These are phyloP conservation scores for Hyphodiscus hymeniophilus DNA, from an alignment of 495 filamentous ascomycete species.

Conservation along the genomic window DNA sequence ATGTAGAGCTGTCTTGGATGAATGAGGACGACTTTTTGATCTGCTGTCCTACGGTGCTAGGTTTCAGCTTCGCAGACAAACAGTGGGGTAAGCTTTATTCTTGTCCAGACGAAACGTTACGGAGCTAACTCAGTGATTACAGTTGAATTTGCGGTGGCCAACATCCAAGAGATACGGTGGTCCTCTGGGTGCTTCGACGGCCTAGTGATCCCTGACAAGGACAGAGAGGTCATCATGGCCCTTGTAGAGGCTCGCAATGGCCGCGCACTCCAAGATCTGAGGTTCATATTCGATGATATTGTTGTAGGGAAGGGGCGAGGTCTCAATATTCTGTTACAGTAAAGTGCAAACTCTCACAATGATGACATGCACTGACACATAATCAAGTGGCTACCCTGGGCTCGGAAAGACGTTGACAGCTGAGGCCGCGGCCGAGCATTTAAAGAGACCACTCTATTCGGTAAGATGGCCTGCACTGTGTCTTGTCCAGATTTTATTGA, in stretches of 20 bases:
- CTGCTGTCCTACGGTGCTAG: conserved; percentile 12
- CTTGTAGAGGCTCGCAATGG: conserved; percentile 17
- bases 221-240: conserved; percentile 21
- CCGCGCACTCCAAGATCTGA: no score
- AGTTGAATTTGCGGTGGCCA: conserved; percentile 25
- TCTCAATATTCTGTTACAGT: conserved; percentile 12
- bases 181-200: conserved; percentile 18
- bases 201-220: conserved; percentile 17
- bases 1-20: not conserved
- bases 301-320: conserved; percentile 7
- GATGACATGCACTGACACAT: conserved; percentile 3
- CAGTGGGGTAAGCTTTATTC: conserved; percentile 2
- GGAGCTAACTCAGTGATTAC: conserved; percentile 1
- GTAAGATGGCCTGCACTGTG: conserved; percentile 4
- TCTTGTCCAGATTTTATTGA: conserved; percentile 7
- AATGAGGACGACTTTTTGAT: conserved; percentile 8
- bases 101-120: not conserved
- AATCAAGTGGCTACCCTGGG: conserved; percentile 2
- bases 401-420: conserved; percentile 12
- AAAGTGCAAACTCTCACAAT: not conserved
- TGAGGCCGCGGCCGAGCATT: conserved; percentile 4
- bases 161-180: conserved; percentile 23
- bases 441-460: conserved; percentile 7
- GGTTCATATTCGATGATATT: conserved; percentile 5
- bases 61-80: conserved; percentile 11